Conservation (phyloP, 164 flowering plant species). For the Euptelea pleiosperma region DNA sequence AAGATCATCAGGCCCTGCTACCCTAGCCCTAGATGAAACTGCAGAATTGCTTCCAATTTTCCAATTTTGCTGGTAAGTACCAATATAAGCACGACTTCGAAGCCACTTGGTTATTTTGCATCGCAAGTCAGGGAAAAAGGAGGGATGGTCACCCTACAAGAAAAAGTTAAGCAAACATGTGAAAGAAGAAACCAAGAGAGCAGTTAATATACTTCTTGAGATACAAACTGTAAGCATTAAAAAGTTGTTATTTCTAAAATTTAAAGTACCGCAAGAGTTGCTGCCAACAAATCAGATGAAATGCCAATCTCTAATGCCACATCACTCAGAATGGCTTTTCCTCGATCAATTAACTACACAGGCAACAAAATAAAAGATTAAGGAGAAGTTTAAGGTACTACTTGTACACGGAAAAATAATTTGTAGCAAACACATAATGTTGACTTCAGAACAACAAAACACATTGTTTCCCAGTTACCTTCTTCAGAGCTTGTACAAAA, state of each 20-base stretch:
- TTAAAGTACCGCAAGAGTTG: constrained; percentile 51
- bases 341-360: constrained; percentile 65
- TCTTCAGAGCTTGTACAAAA: constrained; percentile 46
- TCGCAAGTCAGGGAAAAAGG: constrained; percentile 40
- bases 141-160: constrained; percentile 47
- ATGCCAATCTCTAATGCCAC: constrained; percentile 72
- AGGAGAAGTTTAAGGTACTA: not conserved
- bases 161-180: not conserved
- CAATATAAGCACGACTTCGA: constrained; percentile 48
- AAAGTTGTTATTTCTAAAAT: not conserved
- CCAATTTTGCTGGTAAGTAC: constrained; percentile 31
- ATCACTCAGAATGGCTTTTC: constrained; percentile 59
- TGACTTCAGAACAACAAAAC: not conserved
- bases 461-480: constrained; percentile 38
- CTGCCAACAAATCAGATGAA: constrained; percentile 47
- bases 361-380: constrained; percentile 6
- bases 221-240: not conserved
- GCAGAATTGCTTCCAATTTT: constrained; percentile 32
- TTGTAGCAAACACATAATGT: not conserved
- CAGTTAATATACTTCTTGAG: not conserved
- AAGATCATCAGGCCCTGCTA: constrained; percentile 29
- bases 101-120: constrained; percentile 68
- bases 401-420: constrained; percentile 1
- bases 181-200: constrained; percentile 5
- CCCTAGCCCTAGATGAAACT: constrained; percentile 23